Base-by-base conservation (phyloP, 1,139 yeast species). In the Pneumocystis canis region DNA sequence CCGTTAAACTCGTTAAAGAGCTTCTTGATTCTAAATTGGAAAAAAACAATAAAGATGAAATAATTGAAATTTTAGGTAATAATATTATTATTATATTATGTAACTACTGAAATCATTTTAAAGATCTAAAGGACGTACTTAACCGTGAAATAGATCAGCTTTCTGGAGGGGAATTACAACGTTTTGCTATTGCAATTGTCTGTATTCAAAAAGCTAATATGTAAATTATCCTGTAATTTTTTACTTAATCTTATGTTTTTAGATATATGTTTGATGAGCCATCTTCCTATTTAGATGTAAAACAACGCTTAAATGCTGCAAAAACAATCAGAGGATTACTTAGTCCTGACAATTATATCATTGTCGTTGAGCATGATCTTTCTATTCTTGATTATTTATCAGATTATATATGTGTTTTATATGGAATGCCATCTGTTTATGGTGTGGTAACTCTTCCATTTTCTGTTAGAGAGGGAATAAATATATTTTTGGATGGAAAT, bases 261-360 rank as follows among this genome's bases (percentile, higher is more conserved):
- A 47, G 54, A 47, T 92, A 92, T 77, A 92, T 92, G 98, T 92
- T 92, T 75, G 98, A 92, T 78, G 98, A 92, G 79, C 98, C 98
- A 62, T 90, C 97, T 33, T 92, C 98, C 16, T 92, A 92, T 77
- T 79, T 92, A 75, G 98, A 92, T 81, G 97, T 92, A 68, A 92
- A 92, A 78, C 98, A 92, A 78, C 92, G 98, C 83, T 83, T 92
- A 75, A 87, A 94, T 73, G 98, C 98, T 64, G 98, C 98, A 65
- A 85, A 84, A 75, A 84, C 89, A 72, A 92, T 92, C 71, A 85
- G 98, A 77, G 84, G 94, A 33, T 79, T 92, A 68, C 79, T 90
- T 71, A 80, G 77, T 65, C 83, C 92, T 63, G 80, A 82, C 41
- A 89, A 89, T 72, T 77, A 78, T 66, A 94, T 92, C 69, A 92